A percentile compares a stretch with the other conserved stretches of the same genome.
phyloP scores from a whole-genome alignment of 2,329 filamentous ascomycete species.

The Cyphellophora attinorum region DNA sequence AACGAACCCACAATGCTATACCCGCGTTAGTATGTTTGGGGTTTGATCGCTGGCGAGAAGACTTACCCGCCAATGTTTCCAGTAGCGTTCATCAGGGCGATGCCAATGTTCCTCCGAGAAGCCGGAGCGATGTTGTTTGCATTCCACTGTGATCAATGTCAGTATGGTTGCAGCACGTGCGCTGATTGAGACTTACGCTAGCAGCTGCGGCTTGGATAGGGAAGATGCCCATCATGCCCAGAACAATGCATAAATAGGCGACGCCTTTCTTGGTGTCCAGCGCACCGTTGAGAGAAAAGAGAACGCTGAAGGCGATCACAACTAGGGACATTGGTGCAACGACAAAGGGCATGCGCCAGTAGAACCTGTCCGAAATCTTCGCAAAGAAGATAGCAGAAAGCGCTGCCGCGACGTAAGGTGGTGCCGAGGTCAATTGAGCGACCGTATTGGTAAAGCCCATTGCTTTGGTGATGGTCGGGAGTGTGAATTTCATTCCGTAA shows the following conservation, averaged over 20 bases:
- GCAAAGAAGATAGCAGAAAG: constrained; percentile 22
- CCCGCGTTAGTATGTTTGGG: too few relatives aligned
- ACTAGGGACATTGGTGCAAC: constrained; percentile 18
- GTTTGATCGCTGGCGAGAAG: too few relatives aligned
- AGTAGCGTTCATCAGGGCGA: constrained; percentile 34
- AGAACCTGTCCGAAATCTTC: constrained; percentile 22
- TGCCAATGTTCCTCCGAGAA: constrained; percentile 25
- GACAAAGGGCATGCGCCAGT: constrained; percentile 24
- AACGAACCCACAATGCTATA: constrained; percentile 28
- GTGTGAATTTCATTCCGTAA: constrained; percentile 12
- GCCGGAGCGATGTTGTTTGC: constrained; percentile 20
- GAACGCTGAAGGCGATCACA: constrained; percentile 20
- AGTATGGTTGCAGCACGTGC: too few relatives aligned
- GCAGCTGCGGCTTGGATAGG: constrained; percentile 19
- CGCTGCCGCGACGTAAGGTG: constrained; percentile 60
- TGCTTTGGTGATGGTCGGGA: constrained; percentile 31
- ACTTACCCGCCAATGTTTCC: constrained; percentile 23
- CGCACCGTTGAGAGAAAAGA: constrained; percentile 16
- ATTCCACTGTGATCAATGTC: constrained; percentile 20
- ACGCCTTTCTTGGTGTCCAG: constrained; percentile 16
- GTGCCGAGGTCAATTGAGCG: constrained; percentile 64
- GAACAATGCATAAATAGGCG: constrained; percentile 19
- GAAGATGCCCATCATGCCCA: constrained; percentile 18
- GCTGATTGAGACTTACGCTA: too few relatives aligned
- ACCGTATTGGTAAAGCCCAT: constrained; percentile 36